These are phyloP conservation scores for Acorus gramineus DNA, from an alignment of 106 monocot species.

Conservation along the genomic window DNA sequence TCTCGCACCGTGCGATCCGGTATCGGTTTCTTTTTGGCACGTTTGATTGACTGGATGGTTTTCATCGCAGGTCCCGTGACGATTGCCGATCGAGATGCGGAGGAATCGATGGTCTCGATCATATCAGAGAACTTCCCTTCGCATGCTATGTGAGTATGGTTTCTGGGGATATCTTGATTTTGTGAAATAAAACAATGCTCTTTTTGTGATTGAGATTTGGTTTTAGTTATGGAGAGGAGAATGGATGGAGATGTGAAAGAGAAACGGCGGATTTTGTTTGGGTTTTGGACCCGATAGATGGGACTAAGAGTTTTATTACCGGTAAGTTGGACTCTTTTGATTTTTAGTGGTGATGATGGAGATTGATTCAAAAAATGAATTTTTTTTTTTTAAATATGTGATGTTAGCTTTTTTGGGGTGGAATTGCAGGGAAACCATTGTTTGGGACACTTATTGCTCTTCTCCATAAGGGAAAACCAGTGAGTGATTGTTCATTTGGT, in stretches of 20 bases:
- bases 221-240: slow-evolving; percentile 89
- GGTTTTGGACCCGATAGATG: slow-evolving; percentile 98
- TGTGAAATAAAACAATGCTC: background rate
- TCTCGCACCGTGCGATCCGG: background rate
- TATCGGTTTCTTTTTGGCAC: background rate
- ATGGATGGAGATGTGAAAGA: slow-evolving; percentile 88
- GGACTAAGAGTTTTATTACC: slow-evolving; percentile 99
- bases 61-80: slow-evolving; percentile 79
- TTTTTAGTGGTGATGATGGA: too few relatives aligned
- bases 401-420: background rate
- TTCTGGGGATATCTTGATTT: background rate
- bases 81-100: slow-evolving; percentile 81
- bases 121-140: slow-evolving; percentile 64
- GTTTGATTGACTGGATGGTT: background rate
- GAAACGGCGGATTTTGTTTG: slow-evolving; percentile 78
- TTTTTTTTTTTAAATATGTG: background rate
- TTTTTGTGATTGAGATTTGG: background rate
- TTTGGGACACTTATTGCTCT: slow-evolving; percentile 95
- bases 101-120: slow-evolving; percentile 73
- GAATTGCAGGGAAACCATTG: slow-evolving; percentile 75
- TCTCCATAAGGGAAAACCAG: slow-evolving; percentile 82
- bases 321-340: slow-evolving; percentile 28
- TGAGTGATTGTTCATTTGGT: slow-evolving; percentile 5
- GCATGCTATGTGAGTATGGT: slow-evolving; percentile 64
- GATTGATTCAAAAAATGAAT: background rate